A percentile compares a stretch with the other conserved stretches of the same genome.
Evolutionary conservation across 352 stramenopile genomes (phyloP).

Genomic region (Phytophthora melonis): DNA sequence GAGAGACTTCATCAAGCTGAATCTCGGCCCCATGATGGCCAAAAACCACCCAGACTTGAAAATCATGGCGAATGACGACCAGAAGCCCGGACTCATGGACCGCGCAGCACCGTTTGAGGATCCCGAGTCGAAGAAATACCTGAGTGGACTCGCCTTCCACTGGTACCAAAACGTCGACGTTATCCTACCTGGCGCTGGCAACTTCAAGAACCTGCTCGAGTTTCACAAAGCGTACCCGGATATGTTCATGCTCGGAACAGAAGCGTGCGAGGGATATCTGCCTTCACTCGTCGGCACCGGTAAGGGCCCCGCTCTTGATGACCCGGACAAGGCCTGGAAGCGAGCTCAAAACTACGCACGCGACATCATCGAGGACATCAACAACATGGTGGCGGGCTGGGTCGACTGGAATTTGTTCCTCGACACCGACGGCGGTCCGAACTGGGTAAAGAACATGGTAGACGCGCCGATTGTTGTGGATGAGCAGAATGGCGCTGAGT

Average conservation of each 20-base stretch:
- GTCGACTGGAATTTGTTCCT: slow-evolving; percentile 86
- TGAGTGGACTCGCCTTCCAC: slow-evolving; percentile 86
- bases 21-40: slow-evolving; percentile 74
- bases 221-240: slow-evolving; percentile 62
- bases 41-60: slow-evolving; percentile 76
- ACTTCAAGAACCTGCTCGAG: slow-evolving; percentile 50
- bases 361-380: slow-evolving; percentile 83
- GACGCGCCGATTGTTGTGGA: slow-evolving; percentile 61
- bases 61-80: slow-evolving; percentile 85
- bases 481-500: slow-evolving; percentile 30
- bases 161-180: slow-evolving; percentile 79
- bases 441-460: slow-evolving; percentile 71
- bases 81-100: slow-evolving; percentile 63
- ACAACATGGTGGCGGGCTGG: slow-evolving; percentile 68
- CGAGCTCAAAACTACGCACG: slow-evolving; percentile 69
- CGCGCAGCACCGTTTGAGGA: slow-evolving; percentile 50
- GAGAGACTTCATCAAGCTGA: slow-evolving; percentile 76
- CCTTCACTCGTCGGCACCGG: slow-evolving; percentile 50
- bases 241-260: slow-evolving; percentile 81
- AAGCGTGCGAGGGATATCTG: slow-evolving; percentile 76
- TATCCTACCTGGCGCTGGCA: slow-evolving; percentile 40
- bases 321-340: slow-evolving; percentile 51
- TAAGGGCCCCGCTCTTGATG: slow-evolving; percentile 18
- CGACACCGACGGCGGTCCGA: slow-evolving; percentile 60
- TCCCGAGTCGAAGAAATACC: slow-evolving; percentile 60